A percentile compares a stretch with the other conserved stretches of the same genome.
These are phyloP conservation scores for Calonectria pauciramosa DNA, from an alignment of 2,329 filamentous ascomycete species.

Conservation along the genomic window DNA sequence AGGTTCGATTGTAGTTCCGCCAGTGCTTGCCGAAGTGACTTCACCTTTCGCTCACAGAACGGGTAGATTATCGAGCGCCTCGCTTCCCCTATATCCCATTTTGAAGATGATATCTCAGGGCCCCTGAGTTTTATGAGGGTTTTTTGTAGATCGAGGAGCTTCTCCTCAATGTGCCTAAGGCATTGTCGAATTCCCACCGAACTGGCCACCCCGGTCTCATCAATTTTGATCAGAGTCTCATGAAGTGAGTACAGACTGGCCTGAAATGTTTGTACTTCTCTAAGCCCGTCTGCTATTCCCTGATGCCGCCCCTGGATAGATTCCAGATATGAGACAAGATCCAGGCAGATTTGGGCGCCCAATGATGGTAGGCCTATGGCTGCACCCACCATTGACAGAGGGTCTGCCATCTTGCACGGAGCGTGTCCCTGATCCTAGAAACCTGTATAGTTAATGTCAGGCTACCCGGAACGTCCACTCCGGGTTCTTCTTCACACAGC, in stretches of 20 bases:
- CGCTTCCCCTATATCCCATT: neutral
- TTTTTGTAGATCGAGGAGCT: neutral
- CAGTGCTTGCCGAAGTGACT: neutral
- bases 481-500: neutral
- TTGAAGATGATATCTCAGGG: neutral
- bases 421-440: neutral
- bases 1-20: neutral
- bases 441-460: fast-evolving
- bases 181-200: neutral
- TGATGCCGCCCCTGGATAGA: neutral
- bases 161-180: neutral
- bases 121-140: neutral
- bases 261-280: neutral
- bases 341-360: neutral
- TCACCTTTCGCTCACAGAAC: neutral
- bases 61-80: neutral
- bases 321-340: neutral
- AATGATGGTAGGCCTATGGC: neutral
- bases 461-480: neutral
- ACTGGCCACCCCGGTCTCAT: neutral
- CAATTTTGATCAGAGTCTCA: neutral
- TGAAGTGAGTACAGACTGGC: neutral
- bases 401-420: neutral
- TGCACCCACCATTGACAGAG: neutral
- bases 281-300: neutral